Conservation (phyloP, 202 grass and related monocot genomes). For the Carex sylvatica region DNA sequence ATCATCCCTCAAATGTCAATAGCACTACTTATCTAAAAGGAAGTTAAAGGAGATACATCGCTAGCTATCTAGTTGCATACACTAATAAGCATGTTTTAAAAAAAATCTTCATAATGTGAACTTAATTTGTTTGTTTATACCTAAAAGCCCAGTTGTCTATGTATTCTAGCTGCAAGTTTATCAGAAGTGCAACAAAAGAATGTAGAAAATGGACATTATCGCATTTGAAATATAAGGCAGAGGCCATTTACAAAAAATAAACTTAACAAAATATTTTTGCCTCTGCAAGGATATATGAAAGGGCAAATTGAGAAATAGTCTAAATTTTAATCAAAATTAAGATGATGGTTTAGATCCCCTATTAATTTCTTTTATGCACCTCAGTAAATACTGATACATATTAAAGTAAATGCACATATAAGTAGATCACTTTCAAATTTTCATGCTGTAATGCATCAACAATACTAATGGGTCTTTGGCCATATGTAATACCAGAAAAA, state of each 20-base stretch:
- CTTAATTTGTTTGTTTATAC: no score
- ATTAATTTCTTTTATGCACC: neutral
- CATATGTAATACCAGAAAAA: slow-evolving; percentile 55
- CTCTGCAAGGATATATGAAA: neutral
- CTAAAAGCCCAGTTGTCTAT: no score
- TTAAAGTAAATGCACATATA: neutral
- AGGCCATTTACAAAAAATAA: neutral
- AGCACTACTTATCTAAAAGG: neutral
- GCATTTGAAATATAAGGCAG: neutral
- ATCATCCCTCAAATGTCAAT: neutral
- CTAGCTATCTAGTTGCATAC: neutral
- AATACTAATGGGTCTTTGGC: neutral
- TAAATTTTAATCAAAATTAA: neutral
- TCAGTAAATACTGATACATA: neutral
- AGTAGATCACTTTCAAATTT: neutral
- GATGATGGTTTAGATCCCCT: neutral
- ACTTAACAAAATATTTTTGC: neutral
- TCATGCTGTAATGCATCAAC: neutral
- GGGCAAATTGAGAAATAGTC: neutral
- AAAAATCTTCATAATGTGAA: neutral
- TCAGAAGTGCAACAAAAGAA: neutral
- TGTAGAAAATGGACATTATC: neutral
- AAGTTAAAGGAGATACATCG: neutral
- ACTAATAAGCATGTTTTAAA: neutral
- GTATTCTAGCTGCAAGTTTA: neutral